A percentile compares a stretch with the other conserved stretches of the same genome.
phyloP scores from a whole-genome alignment of 495 filamentous ascomycete genomes.

The Extremus antarcticus region DNA sequence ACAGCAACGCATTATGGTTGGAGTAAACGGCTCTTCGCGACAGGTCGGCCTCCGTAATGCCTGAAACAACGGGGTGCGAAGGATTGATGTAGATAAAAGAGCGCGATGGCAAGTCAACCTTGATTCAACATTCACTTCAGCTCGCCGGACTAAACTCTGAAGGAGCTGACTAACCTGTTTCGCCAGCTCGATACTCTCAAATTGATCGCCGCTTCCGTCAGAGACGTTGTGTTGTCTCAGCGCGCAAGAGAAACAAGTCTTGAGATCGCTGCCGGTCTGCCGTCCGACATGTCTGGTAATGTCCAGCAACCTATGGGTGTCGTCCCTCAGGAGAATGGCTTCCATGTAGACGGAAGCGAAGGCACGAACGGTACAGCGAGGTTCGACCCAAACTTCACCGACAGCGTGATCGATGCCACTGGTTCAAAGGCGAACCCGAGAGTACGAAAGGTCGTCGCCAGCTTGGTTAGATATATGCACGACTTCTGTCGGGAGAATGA shows the following conservation, averaged over 20 bases:
- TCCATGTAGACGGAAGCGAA: background rate
- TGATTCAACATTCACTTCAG: too few relatives aligned
- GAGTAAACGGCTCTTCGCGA: too few relatives aligned
- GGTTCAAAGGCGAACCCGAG: conserved; percentile 55
- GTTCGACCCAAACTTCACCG: conserved; percentile 51
- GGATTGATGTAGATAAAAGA: too few relatives aligned
- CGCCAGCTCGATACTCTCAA: conserved; percentile 5
- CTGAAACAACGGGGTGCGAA: too few relatives aligned
- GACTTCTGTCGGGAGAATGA: conserved; percentile 50
- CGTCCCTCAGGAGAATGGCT: background rate
- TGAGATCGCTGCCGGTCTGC: background rate
- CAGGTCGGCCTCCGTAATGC: too few relatives aligned
- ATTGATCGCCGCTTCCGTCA: conserved; percentile 2
- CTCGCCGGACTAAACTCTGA: too few relatives aligned
- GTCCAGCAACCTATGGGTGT: background rate
- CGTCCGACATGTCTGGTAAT: background rate
- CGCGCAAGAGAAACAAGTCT: background rate
- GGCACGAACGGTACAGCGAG: background rate
- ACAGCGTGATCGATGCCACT: conserved; percentile 58
- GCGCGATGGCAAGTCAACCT: too few relatives aligned
- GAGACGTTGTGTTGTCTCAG: conserved; percentile 10
- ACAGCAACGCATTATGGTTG: too few relatives aligned
- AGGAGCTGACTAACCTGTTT: too few relatives aligned
- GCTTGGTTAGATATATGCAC: conserved; percentile 46
- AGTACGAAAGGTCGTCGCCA: conserved; percentile 40